A percentile compares a stretch with the other conserved stretches of the same genome.
phyloP scores from a whole-genome alignment of 2,329 filamentous ascomycete species.

The Talaromyces verruculosus region DNA sequence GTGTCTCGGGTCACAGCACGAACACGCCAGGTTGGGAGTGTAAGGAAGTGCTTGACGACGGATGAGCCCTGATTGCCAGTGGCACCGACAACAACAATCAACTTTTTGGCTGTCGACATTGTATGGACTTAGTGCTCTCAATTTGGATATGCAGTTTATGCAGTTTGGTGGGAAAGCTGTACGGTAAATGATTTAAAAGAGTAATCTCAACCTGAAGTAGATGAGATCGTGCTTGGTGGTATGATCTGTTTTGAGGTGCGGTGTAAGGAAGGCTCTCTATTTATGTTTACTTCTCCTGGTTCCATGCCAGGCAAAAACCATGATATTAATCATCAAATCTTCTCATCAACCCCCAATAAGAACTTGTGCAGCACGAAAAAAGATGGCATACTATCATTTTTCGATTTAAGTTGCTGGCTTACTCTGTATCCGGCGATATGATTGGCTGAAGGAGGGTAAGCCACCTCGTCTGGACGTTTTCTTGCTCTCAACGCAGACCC shows the following conservation, averaged over 20 bases:
- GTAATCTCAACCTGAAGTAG: not conserved
- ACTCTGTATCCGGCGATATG: not conserved
- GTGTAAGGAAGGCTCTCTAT: not conserved
- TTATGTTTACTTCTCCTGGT: not conserved
- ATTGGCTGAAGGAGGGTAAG: conserved; percentile 2
- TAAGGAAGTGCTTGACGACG: conserved; percentile 26
- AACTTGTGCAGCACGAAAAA: not conserved
- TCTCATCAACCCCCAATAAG: not conserved
- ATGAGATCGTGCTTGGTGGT: not conserved
- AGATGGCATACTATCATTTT: not conserved
- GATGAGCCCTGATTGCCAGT: conserved; percentile 38
- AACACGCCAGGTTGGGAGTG: conserved; percentile 29
- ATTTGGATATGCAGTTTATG: not conserved
- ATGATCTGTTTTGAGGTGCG: not conserved
- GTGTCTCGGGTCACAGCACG: conserved; percentile 37
- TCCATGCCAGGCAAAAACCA: no score
- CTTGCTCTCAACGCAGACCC: not conserved
- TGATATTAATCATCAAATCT: not conserved
- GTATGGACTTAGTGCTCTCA: not conserved
- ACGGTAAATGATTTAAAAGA: not conserved
- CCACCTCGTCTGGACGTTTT: not conserved
- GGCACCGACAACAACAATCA: conserved; percentile 38
- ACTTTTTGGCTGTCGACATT: conserved; percentile 25
- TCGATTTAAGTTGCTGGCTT: not conserved
- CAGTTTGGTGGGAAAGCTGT: no score